phyloP scores from a whole-genome alignment of 225 moss, liverwort and hornwort species.

The Lunularia cruciata region DNA sequence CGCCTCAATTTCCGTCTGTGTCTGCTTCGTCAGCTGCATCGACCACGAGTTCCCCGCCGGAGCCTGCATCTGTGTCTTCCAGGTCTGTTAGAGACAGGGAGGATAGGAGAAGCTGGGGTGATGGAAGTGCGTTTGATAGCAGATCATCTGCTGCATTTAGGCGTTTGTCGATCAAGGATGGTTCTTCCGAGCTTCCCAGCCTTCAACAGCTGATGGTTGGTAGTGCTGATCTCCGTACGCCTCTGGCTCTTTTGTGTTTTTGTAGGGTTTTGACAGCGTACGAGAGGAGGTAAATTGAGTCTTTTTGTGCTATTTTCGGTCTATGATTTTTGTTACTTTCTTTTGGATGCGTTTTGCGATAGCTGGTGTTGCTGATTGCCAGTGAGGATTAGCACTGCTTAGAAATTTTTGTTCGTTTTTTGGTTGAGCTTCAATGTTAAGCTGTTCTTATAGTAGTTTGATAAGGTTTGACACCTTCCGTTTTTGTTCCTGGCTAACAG shows the following conservation, averaged over 20 bases:
- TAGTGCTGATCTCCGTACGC: too few relatives aligned
- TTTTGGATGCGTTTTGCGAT: too few relatives aligned
- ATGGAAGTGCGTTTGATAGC: conserved; percentile 18
- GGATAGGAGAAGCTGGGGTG: conserved; percentile 25
- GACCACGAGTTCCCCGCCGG: conserved; percentile 31
- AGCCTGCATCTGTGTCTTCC: conserved; percentile 12
- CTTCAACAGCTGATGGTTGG: conserved; percentile 47
- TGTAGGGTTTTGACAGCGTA: too few relatives aligned
- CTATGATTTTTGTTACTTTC: too few relatives aligned
- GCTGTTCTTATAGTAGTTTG: not conserved
- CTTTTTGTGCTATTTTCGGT: too few relatives aligned
- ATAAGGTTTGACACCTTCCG: not conserved
- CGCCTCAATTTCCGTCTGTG: conserved; percentile 27
- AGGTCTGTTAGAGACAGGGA: not conserved
- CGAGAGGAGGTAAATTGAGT: too few relatives aligned
- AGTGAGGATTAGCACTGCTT: too few relatives aligned
- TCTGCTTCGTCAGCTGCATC: conserved; percentile 48
- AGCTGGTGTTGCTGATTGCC: too few relatives aligned
- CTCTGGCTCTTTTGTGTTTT: not conserved
- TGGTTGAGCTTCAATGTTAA: too few relatives aligned
- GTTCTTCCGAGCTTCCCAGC: conserved; percentile 36
- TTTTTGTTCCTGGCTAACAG: conserved; percentile 43
- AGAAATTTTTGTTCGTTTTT: not conserved
- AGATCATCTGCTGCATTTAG: conserved; percentile 21
- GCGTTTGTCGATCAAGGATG: conserved; percentile 34